Conservation (phyloP, 2,329 filamentous ascomycete species). For the Colletotrichum filicis region DNA sequence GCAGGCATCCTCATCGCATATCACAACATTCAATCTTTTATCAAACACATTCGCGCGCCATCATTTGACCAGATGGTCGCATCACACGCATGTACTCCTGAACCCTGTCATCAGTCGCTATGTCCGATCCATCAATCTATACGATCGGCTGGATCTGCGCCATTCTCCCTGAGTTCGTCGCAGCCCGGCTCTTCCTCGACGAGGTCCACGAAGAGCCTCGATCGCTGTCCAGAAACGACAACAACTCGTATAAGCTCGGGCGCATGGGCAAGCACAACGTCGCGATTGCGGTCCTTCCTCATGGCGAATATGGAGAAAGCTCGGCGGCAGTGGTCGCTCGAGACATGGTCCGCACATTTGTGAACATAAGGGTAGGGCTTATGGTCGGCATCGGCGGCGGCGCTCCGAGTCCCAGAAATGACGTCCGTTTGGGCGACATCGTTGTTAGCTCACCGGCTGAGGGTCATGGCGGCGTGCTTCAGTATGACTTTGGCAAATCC, state of each 20-base stretch:
- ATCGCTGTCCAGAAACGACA: slow-evolving; percentile 31
- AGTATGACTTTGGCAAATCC: slow-evolving; percentile 32
- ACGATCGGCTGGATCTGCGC: slow-evolving; percentile 48
- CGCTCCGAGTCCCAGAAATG: slow-evolving; percentile 45
- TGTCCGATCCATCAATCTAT: slow-evolving; percentile 33
- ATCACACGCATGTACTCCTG: neutral
- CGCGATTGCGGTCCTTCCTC: slow-evolving; percentile 44
- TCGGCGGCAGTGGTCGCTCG: slow-evolving; percentile 45
- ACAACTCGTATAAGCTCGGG: slow-evolving; percentile 44
- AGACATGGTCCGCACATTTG: slow-evolving; percentile 47
- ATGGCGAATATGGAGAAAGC: slow-evolving; percentile 42
- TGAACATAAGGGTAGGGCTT: slow-evolving; percentile 39
- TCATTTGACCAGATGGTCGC: neutral
- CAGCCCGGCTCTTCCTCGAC: slow-evolving; percentile 43
- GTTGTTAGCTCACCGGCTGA: neutral
- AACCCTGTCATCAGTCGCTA: neutral
- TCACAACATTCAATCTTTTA: neutral
- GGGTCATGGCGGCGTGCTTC: slow-evolving; percentile 11
- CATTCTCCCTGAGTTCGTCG: slow-evolving; percentile 39
- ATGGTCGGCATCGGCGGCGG: slow-evolving; percentile 46
- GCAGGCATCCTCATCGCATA: neutral
- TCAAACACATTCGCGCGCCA: neutral
- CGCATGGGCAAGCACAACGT: slow-evolving; percentile 45
- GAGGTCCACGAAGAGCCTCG: slow-evolving; percentile 37
- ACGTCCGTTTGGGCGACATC: slow-evolving; percentile 43